Evolutionary conservation across 2,329 filamentous ascomycete genomes (phyloP).

Genomic region (Fusarium sp.): DNA sequence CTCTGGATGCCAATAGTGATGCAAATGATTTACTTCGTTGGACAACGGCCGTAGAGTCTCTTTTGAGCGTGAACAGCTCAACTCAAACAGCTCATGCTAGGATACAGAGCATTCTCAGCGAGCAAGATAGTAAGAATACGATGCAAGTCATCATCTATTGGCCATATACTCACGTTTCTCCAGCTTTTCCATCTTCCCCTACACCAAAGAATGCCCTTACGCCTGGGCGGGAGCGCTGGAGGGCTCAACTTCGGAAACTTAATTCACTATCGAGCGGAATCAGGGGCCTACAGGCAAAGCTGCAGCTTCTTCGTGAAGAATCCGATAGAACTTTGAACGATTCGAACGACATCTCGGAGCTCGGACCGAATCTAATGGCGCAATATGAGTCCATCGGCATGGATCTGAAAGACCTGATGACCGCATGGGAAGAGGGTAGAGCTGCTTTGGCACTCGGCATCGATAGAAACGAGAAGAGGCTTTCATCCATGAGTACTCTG

Average conservation of each 20-base stretch:
- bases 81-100: slow-evolving; percentile 71
- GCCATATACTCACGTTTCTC: slow-evolving; percentile 14
- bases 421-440: slow-evolving; percentile 89
- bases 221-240: slow-evolving; percentile 83
- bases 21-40: slow-evolving; percentile 80
- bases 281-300: slow-evolving; percentile 90
- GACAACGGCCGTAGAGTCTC: slow-evolving; percentile 79
- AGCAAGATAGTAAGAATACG: slow-evolving; percentile 76
- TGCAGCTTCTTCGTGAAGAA: slow-evolving; percentile 90
- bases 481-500: slow-evolving; percentile 69
- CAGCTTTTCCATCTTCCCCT: slow-evolving; percentile 63
- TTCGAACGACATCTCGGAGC: slow-evolving; percentile 75
- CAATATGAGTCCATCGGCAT: slow-evolving; percentile 96
- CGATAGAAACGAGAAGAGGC: slow-evolving; percentile 78
- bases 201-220: slow-evolving; percentile 70
- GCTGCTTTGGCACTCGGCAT: slow-evolving; percentile 83
- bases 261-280: slow-evolving; percentile 90
- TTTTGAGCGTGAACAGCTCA: slow-evolving; percentile 70
- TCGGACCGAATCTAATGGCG: slow-evolving; percentile 80
- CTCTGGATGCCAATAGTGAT: slow-evolving; percentile 83
- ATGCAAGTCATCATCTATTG: not conserved
- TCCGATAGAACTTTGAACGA: slow-evolving; percentile 82
- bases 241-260: slow-evolving; percentile 87
- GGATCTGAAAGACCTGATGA: slow-evolving; percentile 81
- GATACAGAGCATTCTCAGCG: slow-evolving; percentile 74